These are phyloP conservation scores for Knufia fluminis DNA, from an alignment of 2,329 filamentous ascomycete species.

Conservation along the genomic window DNA sequence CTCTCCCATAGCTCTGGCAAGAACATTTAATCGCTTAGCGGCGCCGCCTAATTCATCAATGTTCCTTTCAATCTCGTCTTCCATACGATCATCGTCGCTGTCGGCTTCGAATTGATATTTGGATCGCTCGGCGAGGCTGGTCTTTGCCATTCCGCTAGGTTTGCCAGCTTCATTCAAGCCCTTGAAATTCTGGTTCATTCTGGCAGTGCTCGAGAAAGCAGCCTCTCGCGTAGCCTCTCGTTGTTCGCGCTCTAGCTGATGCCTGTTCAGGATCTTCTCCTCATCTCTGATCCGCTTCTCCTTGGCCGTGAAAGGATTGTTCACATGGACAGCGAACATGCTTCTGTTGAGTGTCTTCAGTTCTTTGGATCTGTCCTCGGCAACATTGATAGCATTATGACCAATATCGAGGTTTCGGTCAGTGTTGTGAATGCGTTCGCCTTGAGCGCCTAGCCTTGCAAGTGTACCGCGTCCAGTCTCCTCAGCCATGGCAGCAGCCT, in stretches of 20 bases:
- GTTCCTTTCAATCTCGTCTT: constrained; percentile 61
- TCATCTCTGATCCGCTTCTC: constrained; percentile 57
- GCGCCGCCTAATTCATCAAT: constrained; percentile 51
- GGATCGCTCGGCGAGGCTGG: constrained; percentile 50
- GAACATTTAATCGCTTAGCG: constrained; percentile 60
- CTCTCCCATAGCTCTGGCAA: constrained; percentile 63
- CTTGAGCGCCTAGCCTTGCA: constrained; percentile 65
- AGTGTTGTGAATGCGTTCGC: constrained; percentile 70
- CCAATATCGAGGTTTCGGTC: constrained; percentile 76
- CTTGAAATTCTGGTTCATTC: constrained; percentile 55
- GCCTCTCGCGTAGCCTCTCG: constrained; percentile 48
- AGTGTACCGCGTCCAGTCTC: constrained; percentile 64
- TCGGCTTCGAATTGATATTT: constrained; percentile 77
- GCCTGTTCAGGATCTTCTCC: constrained; percentile 58
- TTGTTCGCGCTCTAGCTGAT: constrained; percentile 46
- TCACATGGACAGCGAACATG: constrained; percentile 81
- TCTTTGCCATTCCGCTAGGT: constrained; percentile 34
- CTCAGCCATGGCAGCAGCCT: constrained; percentile 58
- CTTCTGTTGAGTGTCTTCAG: constrained; percentile 76
- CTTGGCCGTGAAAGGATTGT: constrained; percentile 66
- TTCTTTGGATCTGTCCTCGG: constrained; percentile 71
- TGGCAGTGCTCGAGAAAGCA: constrained; percentile 46
- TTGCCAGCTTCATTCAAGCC: constrained; percentile 49
- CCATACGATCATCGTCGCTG: constrained; percentile 58
- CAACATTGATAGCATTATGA: constrained; percentile 63